A percentile compares a stretch with the other conserved stretches of the same genome.
Evolutionary conservation across 345 rosid genomes (phyloP).

Genomic region (Abelmoschus esculentus): DNA sequence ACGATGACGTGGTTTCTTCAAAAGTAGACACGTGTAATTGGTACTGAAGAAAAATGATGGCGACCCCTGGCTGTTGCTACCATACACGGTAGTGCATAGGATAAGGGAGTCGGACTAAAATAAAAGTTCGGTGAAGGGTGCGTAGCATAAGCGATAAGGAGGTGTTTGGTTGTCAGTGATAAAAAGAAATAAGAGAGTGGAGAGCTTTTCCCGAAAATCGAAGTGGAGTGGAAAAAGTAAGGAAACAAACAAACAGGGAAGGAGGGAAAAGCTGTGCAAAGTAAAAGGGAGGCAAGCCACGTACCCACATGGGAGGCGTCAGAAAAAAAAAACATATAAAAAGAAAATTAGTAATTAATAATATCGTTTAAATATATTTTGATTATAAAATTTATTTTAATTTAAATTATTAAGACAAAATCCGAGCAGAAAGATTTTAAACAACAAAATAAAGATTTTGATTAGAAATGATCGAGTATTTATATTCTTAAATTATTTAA

Average conservation of each 20-base stretch:
- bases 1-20: constrained; percentile 39
- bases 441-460: no score
- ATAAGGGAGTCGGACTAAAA: neutral
- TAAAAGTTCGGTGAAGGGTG: neutral
- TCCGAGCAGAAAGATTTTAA: no score
- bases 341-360: no score
- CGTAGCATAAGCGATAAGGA: constrained; percentile 24
- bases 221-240: neutral
- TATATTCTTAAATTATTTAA: no score
- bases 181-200: constrained; percentile 12
- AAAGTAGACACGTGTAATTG: constrained; percentile 34
- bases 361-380: no score
- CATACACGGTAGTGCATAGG: constrained; percentile 21
- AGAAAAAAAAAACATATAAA: no score
- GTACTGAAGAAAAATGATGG: neutral
- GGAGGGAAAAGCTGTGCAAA: neutral
- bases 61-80: constrained; percentile 8
- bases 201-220: constrained; percentile 39
- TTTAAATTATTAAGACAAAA: no score
- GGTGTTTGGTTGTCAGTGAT: constrained; percentile 23
- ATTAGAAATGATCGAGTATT: no score
- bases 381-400: no score
- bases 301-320: neutral
- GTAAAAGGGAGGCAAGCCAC: neutral
- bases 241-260: neutral